Evolutionary conservation across 768 basidiomycete species (phyloP).

Genomic region (Clitopilus passeckerianus): DNA sequence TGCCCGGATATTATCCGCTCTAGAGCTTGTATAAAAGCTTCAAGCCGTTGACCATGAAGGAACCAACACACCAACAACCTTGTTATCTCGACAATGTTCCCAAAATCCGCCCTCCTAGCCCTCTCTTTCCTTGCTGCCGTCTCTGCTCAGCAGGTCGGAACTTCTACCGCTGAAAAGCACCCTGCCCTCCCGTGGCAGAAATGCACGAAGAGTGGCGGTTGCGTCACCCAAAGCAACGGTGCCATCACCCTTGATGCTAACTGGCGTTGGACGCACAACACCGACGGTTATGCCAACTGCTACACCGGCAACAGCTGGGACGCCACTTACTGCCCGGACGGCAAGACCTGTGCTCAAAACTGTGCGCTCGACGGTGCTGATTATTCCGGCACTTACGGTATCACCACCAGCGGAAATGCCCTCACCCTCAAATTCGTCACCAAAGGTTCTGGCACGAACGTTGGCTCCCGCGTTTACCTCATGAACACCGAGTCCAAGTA

Average conservation of each 20-base stretch:
- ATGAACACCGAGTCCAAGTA: conserved; percentile 41
- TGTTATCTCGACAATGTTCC: no score
- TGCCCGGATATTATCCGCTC: no score
- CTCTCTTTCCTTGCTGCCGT: conserved; percentile 25
- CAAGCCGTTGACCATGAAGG: no score
- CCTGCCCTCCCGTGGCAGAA: conserved; percentile 40
- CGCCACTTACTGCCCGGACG: conserved; percentile 43
- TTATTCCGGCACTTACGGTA: conserved; percentile 46
- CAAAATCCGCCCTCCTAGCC: background rate
- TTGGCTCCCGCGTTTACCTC: conserved; percentile 46
- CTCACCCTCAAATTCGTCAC: conserved; percentile 48
- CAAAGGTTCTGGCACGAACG: conserved; percentile 26
- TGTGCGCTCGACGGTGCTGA: conserved; percentile 42
- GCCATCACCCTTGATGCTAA: conserved; percentile 48
- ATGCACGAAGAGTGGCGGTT: conserved; percentile 38
- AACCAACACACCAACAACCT: no score
- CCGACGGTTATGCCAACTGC: conserved; percentile 33
- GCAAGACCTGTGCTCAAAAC: conserved; percentile 37
- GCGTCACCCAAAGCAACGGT: conserved; percentile 26
- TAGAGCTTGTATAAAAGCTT: no score
- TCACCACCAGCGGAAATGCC: conserved; percentile 39
- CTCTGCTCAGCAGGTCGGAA: conserved; percentile 52
- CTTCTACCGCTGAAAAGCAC: conserved; percentile 42
- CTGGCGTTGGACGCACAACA: conserved; percentile 51
- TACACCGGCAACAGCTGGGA: conserved; percentile 58